Conservation (phyloP, 1,284 basidiomycete species). For the Coniferiporia weirii region DNA sequence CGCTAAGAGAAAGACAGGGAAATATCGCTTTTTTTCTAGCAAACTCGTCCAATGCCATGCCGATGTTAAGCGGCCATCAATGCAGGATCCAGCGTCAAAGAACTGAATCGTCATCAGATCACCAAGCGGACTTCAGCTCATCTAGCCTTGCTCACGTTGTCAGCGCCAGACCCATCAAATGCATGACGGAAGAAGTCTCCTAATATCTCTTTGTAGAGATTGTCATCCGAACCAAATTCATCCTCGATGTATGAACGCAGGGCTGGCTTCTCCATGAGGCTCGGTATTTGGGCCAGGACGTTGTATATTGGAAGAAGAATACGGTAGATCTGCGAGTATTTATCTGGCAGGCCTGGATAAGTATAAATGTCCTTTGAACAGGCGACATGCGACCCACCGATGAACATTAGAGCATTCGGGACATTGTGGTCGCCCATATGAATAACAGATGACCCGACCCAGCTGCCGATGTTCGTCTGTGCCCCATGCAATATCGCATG, state of each 20-base stretch:
- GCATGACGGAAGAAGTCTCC: conserved; percentile 79
- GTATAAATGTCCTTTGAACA: not conserved
- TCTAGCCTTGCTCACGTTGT: conserved; percentile 25
- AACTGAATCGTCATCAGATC: conserved; percentile 27
- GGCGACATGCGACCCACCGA: conserved; percentile 38
- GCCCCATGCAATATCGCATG: conserved; percentile 75
- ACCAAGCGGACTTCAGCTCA: conserved; percentile 72
- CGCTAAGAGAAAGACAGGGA: conserved; percentile 69
- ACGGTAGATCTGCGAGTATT: conserved; percentile 83
- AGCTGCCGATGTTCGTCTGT: conserved; percentile 69
- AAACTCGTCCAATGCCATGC: conserved; percentile 84
- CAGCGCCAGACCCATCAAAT: conserved; percentile 75
- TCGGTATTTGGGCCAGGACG: conserved; percentile 63
- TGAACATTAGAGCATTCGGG: conserved; percentile 80
- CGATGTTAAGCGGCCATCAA: conserved; percentile 66
- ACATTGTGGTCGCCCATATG: conserved; percentile 79
- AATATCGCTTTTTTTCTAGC: conserved; percentile 78
- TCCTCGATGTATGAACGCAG: conserved; percentile 70
- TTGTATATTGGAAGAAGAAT: conserved; percentile 80
- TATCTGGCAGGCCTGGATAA: conserved; percentile 40
- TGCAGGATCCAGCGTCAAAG: conserved; percentile 38
- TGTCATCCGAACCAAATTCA: conserved; percentile 71
- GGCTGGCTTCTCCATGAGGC: conserved; percentile 58
- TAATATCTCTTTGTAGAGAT: conserved; percentile 61
- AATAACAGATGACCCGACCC: conserved; percentile 60